Percentiles rank a stretch among this genome's conserved stretches.
phyloP scores from a whole-genome alignment of 441 rosid species.

The Adansonia rubrostipa region DNA sequence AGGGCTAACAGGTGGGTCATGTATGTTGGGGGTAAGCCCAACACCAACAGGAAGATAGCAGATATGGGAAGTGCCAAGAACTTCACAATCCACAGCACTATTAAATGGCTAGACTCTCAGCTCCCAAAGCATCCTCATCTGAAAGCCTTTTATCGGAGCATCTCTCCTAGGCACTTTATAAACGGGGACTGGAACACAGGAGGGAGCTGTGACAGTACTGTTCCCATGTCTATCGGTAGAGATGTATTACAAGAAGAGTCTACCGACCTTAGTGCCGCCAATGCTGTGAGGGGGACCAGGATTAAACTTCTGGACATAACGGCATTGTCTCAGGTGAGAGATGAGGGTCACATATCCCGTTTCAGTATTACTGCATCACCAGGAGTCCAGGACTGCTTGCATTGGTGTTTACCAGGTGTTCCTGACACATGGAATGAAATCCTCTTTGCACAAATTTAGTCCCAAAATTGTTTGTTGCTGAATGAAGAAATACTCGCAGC shows the following conservation, averaged over 20 bases:
- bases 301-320: slow-evolving; percentile 84
- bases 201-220: slow-evolving; percentile 88
- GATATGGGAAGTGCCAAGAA: slow-evolving; percentile 78
- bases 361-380: slow-evolving; percentile 64
- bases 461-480: neutral
- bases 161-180: slow-evolving; percentile 89
- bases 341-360: slow-evolving; percentile 91
- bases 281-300: slow-evolving; percentile 72
- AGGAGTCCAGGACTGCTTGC: slow-evolving; percentile 84
- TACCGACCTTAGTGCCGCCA: slow-evolving; percentile 60
- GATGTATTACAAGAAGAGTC: slow-evolving; percentile 77
- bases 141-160: slow-evolving; percentile 82
- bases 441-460: slow-evolving; percentile 67
- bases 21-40: slow-evolving; percentile 69
- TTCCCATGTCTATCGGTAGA: slow-evolving; percentile 82
- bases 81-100: slow-evolving; percentile 79
- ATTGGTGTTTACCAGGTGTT: slow-evolving; percentile 97
- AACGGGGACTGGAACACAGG: slow-evolving; percentile 97
- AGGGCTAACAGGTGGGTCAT: slow-evolving; percentile 80
- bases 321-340: slow-evolving; percentile 74
- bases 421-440: slow-evolving; percentile 95
- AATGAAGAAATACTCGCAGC: neutral
- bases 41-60: slow-evolving; percentile 62
- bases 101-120: slow-evolving; percentile 77
- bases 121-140: slow-evolving; percentile 59